Conservation (phyloP, 2,329 filamentous ascomycete genomes). For the Arthrobotrys megalospora region DNA sequence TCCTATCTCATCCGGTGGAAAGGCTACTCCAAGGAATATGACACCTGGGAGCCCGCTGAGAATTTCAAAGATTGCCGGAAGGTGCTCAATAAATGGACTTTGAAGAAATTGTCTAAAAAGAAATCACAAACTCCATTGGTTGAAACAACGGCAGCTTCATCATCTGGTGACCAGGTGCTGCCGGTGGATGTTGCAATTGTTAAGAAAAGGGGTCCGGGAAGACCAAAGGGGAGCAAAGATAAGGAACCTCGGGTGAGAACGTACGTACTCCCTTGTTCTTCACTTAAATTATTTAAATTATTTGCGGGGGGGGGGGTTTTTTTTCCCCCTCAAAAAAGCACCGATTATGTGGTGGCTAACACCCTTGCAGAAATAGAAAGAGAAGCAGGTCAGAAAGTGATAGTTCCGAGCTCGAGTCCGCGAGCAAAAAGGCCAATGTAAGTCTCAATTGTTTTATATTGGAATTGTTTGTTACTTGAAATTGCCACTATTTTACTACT, state of each 20-base stretch:
- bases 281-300: background rate
- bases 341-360: background rate
- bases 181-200: background rate
- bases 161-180: background rate
- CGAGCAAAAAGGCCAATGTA: slow-evolving; percentile 39
- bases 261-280: background rate
- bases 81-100: slow-evolving; percentile 49
- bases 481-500: too few species aligned
- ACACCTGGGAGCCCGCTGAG: slow-evolving; percentile 62
- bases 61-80: slow-evolving; percentile 59
- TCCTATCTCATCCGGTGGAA: slow-evolving; percentile 61
- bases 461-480: too few species aligned
- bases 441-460: background rate
- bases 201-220: slow-evolving; percentile 33
- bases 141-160: background rate
- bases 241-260: slow-evolving; percentile 1
- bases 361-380: slow-evolving; percentile 24
- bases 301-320: too few species aligned
- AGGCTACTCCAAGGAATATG: slow-evolving; percentile 43
- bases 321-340: too few species aligned
- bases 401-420: slow-evolving; percentile 35
- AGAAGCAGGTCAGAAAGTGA: slow-evolving; percentile 44
- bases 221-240: slow-evolving; percentile 26
- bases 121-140: background rate
- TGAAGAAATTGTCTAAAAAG: slow-evolving; percentile 31